Evolutionary conservation across 73 alveolate genomes (phyloP).

Genomic region (Paraurostyla sp.): DNA sequence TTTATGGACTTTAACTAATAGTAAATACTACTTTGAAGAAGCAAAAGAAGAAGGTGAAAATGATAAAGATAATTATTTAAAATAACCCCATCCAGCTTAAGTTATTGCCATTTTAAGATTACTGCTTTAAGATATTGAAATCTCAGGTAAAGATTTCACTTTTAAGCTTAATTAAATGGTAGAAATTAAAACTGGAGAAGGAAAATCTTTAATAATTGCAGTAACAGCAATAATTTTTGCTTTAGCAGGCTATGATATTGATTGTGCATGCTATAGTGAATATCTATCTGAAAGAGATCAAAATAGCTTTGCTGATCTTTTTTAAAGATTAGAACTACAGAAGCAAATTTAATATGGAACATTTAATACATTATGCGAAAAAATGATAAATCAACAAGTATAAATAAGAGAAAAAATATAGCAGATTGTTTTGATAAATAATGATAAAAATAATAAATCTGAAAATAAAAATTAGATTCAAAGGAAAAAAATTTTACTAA

Average conservation of each 20-base stretch:
- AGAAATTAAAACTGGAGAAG: no score
- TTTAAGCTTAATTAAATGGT: no score
- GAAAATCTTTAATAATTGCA: constrained; percentile 71
- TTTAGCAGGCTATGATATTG: constrained; percentile 58
- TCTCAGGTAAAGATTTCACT: no score
- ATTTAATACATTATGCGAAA: constrained; percentile 37
- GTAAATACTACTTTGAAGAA: no score
- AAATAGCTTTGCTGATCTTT: constrained; percentile 30
- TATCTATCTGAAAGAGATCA: constrained; percentile 68
- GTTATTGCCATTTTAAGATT: no score
- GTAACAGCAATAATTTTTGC: constrained; percentile 67
- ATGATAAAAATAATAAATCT: no score
- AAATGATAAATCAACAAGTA: not conserved
- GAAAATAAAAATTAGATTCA: not conserved
- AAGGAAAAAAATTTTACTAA: no score
- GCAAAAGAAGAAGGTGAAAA: no score
- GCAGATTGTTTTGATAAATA: not conserved
- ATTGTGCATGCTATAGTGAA: constrained; percentile 53
- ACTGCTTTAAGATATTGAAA: no score
- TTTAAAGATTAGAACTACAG: not conserved
- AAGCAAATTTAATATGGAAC: constrained; percentile 55
- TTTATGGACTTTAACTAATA: no score
- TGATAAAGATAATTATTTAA: no score
- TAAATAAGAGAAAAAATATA: constrained; percentile 3
- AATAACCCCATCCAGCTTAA: no score